phyloP scores from a whole-genome alignment of 2,329 filamentous ascomycete genomes.

The Penicillium psychrosexuale region DNA sequence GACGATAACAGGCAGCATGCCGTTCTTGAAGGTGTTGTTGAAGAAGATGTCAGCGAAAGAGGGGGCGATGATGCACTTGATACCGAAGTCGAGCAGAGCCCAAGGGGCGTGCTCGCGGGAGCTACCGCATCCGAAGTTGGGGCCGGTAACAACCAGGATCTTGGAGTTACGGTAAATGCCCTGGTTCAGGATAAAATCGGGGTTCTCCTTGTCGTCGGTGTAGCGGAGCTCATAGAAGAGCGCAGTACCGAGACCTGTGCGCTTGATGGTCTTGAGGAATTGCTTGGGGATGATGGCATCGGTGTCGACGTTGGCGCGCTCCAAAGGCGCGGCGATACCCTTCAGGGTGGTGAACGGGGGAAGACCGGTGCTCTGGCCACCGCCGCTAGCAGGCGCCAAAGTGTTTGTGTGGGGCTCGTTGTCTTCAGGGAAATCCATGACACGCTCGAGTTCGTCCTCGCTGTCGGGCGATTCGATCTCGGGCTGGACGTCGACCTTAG shows the following conservation, averaged over 20 bases:
- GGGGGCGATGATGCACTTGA: conserved; percentile 87
- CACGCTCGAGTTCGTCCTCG: conserved; percentile 62
- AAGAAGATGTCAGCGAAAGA: conserved; percentile 93
- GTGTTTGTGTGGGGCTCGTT: conserved; percentile 63
- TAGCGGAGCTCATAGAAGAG: conserved; percentile 85
- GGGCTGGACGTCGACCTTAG: conserved; percentile 59
- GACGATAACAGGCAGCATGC: conserved; percentile 87
- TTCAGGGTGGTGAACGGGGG: conserved; percentile 80
- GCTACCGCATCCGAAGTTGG: conserved; percentile 92
- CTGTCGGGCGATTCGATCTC: conserved; percentile 57
- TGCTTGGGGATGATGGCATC: conserved; percentile 99
- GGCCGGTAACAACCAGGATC: conserved; percentile 86
- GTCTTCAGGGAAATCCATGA: conserved; percentile 63
- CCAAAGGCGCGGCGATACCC: conserved; percentile 83
- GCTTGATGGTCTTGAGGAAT: conserved; percentile 98
- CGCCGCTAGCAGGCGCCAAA: conserved; percentile 28
- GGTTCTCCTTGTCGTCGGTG: conserved; percentile 71
- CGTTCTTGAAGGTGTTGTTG: conserved; percentile 99
- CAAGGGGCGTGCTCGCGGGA: conserved; percentile 95
- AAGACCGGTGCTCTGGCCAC: conserved; percentile 60
- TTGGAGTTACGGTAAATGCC: conserved; percentile 79
- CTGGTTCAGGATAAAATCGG: conserved; percentile 84
- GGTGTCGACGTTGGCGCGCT: conserved; percentile 92
- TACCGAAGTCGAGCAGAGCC: conserved; percentile 95
- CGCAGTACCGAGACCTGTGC: conserved; percentile 83